These are phyloP conservation scores for Xylaria sp. DNA, from an alignment of 2,329 filamentous ascomycete genomes.

Conservation along the genomic window DNA sequence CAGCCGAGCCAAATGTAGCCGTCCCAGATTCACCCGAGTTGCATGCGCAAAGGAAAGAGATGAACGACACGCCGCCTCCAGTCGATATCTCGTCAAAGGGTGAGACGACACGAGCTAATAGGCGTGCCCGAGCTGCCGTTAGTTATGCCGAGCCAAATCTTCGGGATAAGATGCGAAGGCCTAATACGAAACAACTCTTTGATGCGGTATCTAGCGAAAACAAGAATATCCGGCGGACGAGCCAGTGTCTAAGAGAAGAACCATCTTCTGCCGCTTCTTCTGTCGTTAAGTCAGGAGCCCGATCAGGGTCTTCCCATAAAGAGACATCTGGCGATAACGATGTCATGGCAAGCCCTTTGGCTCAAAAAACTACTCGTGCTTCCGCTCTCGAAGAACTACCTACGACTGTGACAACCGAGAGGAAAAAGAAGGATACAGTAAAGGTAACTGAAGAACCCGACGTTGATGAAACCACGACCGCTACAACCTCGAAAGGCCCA, in stretches of 20 bases:
- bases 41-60: conserved; percentile 50
- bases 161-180: conserved; percentile 84
- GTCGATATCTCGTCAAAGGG: conserved; percentile 65
- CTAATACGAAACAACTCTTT: conserved; percentile 75
- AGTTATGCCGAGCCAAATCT: conserved; percentile 87
- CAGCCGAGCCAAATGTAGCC: conserved; percentile 56
- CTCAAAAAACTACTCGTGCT: conserved; percentile 51
- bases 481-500: conserved; percentile 35
- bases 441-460: conserved; percentile 35
- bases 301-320: conserved; percentile 51
- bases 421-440: conserved; percentile 56
- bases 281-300: conserved; percentile 52
- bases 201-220: conserved; percentile 78
- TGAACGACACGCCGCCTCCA: conserved; percentile 69
- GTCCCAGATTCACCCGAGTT: conserved; percentile 63
- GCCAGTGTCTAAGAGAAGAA: conserved; percentile 50
- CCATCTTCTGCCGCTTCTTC: conserved; percentile 45
- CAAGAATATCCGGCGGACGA: conserved; percentile 60
- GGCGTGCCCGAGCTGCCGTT: conserved; percentile 74
- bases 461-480: conserved; percentile 30
- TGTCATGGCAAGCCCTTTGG: conserved; percentile 55
- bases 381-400: conserved; percentile 47
- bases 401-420: conserved; percentile 52
- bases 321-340: conserved; percentile 44
- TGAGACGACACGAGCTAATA: conserved; percentile 71